Evolutionary conservation across 371 early-diverging fungal species (phyloP).

Genomic region (Funneliformis caledonium): DNA sequence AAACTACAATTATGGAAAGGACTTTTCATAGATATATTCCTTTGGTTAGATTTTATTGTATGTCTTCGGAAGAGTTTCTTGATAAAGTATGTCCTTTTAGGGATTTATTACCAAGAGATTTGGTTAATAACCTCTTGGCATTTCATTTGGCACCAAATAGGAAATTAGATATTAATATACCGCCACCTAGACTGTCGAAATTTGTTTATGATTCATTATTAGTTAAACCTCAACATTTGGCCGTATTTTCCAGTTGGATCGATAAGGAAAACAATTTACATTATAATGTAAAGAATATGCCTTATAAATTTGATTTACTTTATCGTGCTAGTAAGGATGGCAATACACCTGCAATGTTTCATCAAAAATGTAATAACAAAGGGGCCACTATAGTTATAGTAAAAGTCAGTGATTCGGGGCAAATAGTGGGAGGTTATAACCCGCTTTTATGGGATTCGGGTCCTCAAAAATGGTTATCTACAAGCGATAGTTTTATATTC

Average conservation of each 20-base stretch:
- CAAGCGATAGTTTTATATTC: slow-evolving; percentile 32
- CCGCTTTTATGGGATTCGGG: not conserved
- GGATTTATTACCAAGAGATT: not conserved
- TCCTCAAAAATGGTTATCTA: not conserved
- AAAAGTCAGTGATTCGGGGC: not conserved
- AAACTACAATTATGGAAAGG: not conserved
- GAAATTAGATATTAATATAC: not conserved
- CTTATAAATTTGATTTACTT: slow-evolving; percentile 16
- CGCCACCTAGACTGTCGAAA: not conserved
- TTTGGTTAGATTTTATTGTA: slow-evolving; percentile 10
- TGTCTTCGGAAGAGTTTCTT: slow-evolving; percentile 13
- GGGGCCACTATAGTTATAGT: slow-evolving; percentile 15
- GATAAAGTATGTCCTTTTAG: slow-evolving; percentile 2
- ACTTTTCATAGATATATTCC: slow-evolving; percentile 4
- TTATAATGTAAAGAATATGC: not conserved
- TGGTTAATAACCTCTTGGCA: not conserved
- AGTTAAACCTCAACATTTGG: no score
- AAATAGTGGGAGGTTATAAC: slow-evolving; percentile 23
- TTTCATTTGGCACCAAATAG: not conserved
- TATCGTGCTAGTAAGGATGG: slow-evolving; percentile 26
- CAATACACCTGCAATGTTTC: not conserved
- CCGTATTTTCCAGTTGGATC: slow-evolving; percentile 33
- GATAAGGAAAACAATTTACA: not conserved
- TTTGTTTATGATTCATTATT: no score
- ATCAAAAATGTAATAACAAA: slow-evolving; percentile 6